Evolutionary conservation across 2,329 filamentous ascomycete genomes (phyloP).

Genomic region (Trichoderma hamatum): DNA sequence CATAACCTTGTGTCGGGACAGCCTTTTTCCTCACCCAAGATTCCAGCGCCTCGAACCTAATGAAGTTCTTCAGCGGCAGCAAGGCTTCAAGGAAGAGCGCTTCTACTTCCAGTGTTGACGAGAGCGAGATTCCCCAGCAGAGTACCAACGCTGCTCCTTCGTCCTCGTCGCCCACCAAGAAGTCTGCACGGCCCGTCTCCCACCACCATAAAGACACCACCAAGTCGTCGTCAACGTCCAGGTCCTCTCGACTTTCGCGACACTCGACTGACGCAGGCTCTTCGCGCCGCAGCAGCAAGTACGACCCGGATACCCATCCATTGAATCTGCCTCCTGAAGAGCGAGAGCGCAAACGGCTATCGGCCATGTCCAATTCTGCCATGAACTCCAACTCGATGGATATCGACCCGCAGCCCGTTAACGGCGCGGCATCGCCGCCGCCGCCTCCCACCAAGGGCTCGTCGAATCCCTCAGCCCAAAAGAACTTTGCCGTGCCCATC

Average conservation of each 20-base stretch:
- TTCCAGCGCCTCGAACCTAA: slow-evolving; percentile 37
- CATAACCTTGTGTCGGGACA: slow-evolving; percentile 47
- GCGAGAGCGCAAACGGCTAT: slow-evolving; percentile 78
- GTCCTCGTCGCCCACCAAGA: slow-evolving; percentile 39
- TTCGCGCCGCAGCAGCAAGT: slow-evolving; percentile 56
- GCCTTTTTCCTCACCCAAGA: slow-evolving; percentile 31
- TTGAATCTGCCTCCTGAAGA: slow-evolving; percentile 90
- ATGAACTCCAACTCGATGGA: slow-evolving; percentile 73
- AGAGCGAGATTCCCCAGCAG: slow-evolving; percentile 45
- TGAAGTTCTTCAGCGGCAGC: slow-evolving; percentile 56
- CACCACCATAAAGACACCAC: slow-evolving; percentile 36
- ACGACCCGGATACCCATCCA: slow-evolving; percentile 76
- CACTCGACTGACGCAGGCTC: slow-evolving; percentile 53
- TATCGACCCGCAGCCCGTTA: slow-evolving; percentile 67
- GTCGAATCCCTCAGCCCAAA: slow-evolving; percentile 42
- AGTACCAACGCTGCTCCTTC: slow-evolving; percentile 42
- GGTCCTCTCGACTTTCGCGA: slow-evolving; percentile 51
- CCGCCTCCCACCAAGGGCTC: slow-evolving; percentile 39
- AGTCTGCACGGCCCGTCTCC: slow-evolving; percentile 37
- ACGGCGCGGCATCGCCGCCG: slow-evolving; percentile 57
- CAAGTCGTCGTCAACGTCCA: slow-evolving; percentile 39
- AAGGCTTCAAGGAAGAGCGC: slow-evolving; percentile 49
- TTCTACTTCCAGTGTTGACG: slow-evolving; percentile 38
- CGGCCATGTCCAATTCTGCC: slow-evolving; percentile 61
- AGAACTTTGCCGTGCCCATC: slow-evolving; percentile 57